Evolutionary conservation across 2,329 filamentous ascomycete genomes (phyloP), one percentile per base, ranked within the genome.

Genomic region (Fusarium coicis): DNA sequence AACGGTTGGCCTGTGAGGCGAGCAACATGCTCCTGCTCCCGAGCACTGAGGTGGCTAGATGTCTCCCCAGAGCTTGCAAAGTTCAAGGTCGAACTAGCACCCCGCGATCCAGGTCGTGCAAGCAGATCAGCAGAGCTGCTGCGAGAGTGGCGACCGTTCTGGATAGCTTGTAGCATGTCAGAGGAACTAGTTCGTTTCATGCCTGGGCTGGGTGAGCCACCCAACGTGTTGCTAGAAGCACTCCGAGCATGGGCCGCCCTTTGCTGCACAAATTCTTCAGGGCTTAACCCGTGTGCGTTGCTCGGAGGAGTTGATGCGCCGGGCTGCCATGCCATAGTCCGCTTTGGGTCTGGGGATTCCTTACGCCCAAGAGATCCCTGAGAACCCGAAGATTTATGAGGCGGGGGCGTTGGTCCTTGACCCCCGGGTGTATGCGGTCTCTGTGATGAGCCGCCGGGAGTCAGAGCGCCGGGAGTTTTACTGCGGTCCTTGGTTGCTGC

Each of bases 11-110:
- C 93, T 1, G 94, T 97, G 75, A 94, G 87, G 42, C 93, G 90
- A 15, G 95, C 93, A n/a, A 97, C 88, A 74, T 97, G 92, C 82
- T 97, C 94, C 80, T 97, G 95, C 81, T 97, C 95, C 21, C 93
- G 90, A 23, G 95, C 95, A 26, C 93, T 95, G n/a, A 97, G 86
- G 64, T 92, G 89, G 0, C 88, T 86, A 30, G 78, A 85, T 50
- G 78, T 57, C 32, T 84, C 82, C 7, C 82, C 81, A 18, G 77
- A 72, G 42, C 71, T 72, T 9, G 87, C 82, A 72, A 90, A 86
- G 54, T 84, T 83, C 36, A 92, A 81, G 63, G 88, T 79, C 8
- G 82, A 80, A 44, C 84, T 86, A 15, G 91, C 86, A 16, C 89
- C 89, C 49, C 90, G 88, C 18, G 92, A 93, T 56, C 84, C 83